Percentiles rank a stretch among this genome's conserved stretches.
phyloP scores from a whole-genome alignment of 352 stramenopile species.

The Pythium rhizo-oryzae region DNA sequence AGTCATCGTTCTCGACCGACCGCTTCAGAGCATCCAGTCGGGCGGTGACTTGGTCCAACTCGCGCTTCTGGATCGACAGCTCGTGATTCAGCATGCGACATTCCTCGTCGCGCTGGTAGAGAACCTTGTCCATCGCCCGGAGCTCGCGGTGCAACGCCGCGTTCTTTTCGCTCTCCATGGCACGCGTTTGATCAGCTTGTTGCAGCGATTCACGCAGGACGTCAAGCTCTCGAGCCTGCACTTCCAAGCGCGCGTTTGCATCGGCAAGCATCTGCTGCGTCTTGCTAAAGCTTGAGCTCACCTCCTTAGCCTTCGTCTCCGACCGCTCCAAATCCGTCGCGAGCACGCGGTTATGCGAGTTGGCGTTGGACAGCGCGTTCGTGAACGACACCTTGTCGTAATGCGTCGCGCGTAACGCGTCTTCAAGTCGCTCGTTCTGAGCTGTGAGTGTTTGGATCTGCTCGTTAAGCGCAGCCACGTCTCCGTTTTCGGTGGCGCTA shows the following conservation, averaged over 20 bases:
- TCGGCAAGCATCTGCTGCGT: constrained; percentile 49
- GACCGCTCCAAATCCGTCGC: constrained; percentile 56
- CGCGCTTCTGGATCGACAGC: constrained; percentile 51
- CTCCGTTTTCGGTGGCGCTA: not conserved
- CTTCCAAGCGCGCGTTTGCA: constrained; percentile 39
- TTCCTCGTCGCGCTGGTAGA: constrained; percentile 74
- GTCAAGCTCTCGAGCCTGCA: constrained; percentile 55
- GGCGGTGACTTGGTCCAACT: constrained; percentile 51
- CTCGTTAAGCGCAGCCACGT: constrained; percentile 38
- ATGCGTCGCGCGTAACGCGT: constrained; percentile 68
- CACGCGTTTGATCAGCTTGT: constrained; percentile 50
- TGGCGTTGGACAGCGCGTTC: constrained; percentile 73
- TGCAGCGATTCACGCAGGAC: constrained; percentile 61
- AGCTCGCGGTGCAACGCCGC: constrained; percentile 68
- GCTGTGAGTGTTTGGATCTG: constrained; percentile 54
- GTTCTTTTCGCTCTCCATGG: constrained; percentile 74
- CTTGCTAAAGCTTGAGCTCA: constrained; percentile 38
- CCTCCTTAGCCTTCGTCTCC: constrained; percentile 58
- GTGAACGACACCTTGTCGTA: constrained; percentile 89
- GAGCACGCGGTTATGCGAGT: constrained; percentile 76
- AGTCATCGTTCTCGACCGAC: constrained; percentile 25
- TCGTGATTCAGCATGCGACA: constrained; percentile 61
- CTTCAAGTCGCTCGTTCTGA: constrained; percentile 71
- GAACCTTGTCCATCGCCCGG: constrained; percentile 67
- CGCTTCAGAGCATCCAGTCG: constrained; percentile 23